Evolutionary conservation across 1,284 basidiomycete genomes (phyloP), one percentile per base, ranked within the genome.

Genomic region (Trametes hirsuta): DNA sequence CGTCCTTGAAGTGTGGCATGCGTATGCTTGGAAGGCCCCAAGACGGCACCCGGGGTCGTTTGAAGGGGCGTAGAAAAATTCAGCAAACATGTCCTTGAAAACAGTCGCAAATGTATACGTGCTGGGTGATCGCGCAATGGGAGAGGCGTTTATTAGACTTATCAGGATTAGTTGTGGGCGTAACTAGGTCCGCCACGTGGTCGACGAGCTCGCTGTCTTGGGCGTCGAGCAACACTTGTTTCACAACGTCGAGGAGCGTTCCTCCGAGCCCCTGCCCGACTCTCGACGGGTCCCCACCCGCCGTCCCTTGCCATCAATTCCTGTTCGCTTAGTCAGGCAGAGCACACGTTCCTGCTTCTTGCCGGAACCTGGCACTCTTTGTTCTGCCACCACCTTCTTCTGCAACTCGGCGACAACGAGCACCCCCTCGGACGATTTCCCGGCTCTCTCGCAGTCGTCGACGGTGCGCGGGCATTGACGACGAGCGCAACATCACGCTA

Each of bases 121-220:
- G 4, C n/a, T 40, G 39, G n/a, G 39, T 18, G 18, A 18, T 22
- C 4, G 39, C 48, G 21, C 21, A 8, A 22, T 11, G 48, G 21
- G 48, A 11, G 15, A 50, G 36, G 25, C 14, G 5, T n/a, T 25
- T 4, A 35, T 30, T 30, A 44, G 42, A 53, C 42, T 53, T 45
- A 45, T 53, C 42, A 37, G 42, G 41, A 37, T 24, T 46, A 45
- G 51, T 53, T 53, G 30, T 53, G 51, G 46, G 56, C 55, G 62
- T 63, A 57, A 63, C 58, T 51, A 60, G 42, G 54, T 40, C 51
- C 34, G 50, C 57, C 63, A 64, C 63, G 63, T 64, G 63, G 57
- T 24, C 10, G 6, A 22, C 58, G 55, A 47, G 60, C 57, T 57
- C 55, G 52, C 58, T 36, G 60, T 57, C 40, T 54, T 45, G n/a